phyloP scores from a whole-genome alignment of 352 stramenopile genomes.

The Elongisporangium undulatum region DNA sequence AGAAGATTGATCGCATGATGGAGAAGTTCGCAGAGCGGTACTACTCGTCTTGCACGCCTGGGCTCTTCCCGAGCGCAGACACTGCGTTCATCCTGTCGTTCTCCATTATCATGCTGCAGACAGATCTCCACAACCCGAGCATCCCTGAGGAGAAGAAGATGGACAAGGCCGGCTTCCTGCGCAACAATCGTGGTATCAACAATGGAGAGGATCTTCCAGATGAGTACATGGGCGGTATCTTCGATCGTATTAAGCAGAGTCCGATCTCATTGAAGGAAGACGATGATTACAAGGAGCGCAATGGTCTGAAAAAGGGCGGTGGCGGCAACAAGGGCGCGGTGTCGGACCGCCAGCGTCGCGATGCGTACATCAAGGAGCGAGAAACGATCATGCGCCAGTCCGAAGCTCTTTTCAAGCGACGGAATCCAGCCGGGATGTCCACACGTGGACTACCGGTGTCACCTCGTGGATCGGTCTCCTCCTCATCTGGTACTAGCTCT shows the following conservation, averaged over 20 bases:
- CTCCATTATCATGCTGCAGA: conserved; percentile 85
- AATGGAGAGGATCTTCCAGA: conserved; percentile 94
- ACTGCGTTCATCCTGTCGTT: conserved; percentile 99
- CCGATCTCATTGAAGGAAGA: conserved; percentile 98
- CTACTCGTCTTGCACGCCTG: conserved; percentile 62
- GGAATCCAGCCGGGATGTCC: conserved; percentile 28
- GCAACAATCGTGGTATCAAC: conserved; percentile 97
- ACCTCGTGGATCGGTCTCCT: conserved; percentile 3
- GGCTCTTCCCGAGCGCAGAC: conserved; percentile 94
- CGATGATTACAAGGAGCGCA: conserved; percentile 64
- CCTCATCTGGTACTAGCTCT: conserved; percentile 1
- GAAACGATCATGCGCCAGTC: conserved; percentile 80
- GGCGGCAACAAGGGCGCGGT: conserved; percentile 33
- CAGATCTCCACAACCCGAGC: conserved; percentile 98
- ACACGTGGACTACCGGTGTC: conserved; percentile 12
- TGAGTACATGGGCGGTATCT: conserved; percentile 93
- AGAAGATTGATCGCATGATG: conserved; percentile 99
- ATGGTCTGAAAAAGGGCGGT: conserved; percentile 9
- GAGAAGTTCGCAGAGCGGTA: conserved; percentile 98
- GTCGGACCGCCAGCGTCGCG: conserved; percentile 62
- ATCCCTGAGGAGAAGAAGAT: conserved; percentile 97
- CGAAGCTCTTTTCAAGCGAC: conserved; percentile 72
- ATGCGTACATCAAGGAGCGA: conserved; percentile 81
- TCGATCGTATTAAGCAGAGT: conserved; percentile 93
- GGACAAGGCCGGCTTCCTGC: conserved; percentile 95